Conservation (phyloP, 2,329 filamentous ascomycete genomes). For the Triangularia setosa region DNA sequence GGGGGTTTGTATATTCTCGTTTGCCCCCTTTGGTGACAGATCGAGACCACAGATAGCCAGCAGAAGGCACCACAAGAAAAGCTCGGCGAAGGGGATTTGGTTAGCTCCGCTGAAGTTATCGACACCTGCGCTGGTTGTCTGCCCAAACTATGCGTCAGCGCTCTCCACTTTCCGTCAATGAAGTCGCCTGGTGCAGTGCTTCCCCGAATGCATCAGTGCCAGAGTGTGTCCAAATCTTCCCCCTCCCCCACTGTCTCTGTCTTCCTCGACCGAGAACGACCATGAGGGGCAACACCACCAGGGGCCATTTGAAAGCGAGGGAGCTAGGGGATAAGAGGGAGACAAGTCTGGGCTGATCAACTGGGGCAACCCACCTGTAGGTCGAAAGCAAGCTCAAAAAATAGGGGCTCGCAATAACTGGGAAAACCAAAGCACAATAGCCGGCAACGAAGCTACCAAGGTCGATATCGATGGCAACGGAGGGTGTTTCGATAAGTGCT, state of each 20-base stretch:
- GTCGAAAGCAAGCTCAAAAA: not conserved
- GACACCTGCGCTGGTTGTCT: constrained; percentile 6
- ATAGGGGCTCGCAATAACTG: not conserved
- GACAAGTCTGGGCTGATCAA: constrained; percentile 13
- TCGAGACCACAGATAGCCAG: not conserved
- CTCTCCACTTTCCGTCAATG: not conserved
- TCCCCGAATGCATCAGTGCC: not conserved
- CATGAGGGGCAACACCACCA: not conserved
- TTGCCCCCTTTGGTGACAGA: not conserved
- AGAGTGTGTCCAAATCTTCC: not conserved
- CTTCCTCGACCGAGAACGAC: not conserved
- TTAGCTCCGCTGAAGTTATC: constrained; percentile 3
- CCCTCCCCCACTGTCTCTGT: not conserved
- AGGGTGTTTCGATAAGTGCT: constrained; percentile 20
- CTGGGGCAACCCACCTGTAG: constrained; percentile 23
- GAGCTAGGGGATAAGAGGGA: constrained; percentile 6
- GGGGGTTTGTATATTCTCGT: not conserved
- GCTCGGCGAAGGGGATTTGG: not conserved
- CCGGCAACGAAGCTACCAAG: not conserved
- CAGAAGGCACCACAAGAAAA: not conserved
- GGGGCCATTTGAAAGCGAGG: not conserved
- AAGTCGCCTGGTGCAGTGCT: not conserved
- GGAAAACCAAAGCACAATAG: not conserved
- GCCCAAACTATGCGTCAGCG: constrained; percentile 21
- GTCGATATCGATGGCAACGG: constrained; percentile 8